Conservation (phyloP, 1,284 basidiomycete species). For the Cryptococcus sp. region DNA sequence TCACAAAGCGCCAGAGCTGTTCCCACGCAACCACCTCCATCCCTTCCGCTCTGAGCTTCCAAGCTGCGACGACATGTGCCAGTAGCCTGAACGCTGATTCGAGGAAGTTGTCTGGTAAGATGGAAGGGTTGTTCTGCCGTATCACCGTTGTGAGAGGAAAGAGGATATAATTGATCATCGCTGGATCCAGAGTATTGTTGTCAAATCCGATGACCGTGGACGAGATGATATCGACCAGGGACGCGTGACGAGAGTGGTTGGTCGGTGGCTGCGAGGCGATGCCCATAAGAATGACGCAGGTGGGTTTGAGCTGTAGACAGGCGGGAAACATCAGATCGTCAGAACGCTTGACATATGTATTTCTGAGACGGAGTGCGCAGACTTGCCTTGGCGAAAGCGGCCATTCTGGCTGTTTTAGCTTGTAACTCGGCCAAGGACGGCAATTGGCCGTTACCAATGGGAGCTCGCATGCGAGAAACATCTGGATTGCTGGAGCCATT, state of each 20-base stretch:
- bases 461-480: too few relatives aligned
- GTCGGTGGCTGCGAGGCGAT: slow-evolving; percentile 63
- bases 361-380: slow-evolving; percentile 7
- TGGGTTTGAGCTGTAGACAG: slow-evolving; percentile 65
- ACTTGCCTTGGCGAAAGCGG: slow-evolving; percentile 39
- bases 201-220: slow-evolving; percentile 58
- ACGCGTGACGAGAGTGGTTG: slow-evolving; percentile 58
- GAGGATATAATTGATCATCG: slow-evolving; percentile 79
- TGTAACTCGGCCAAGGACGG: not conserved
- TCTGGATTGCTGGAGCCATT: too few relatives aligned
- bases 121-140: slow-evolving; percentile 64
- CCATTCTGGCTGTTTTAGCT: slow-evolving; percentile 30
- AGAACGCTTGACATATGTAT: not conserved
- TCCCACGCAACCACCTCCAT: slow-evolving; percentile 65
- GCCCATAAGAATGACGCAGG: slow-evolving; percentile 75
- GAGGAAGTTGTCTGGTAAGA: slow-evolving; percentile 75
- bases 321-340: slow-evolving; percentile 7
- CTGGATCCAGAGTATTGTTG: slow-evolving; percentile 57
- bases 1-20: slow-evolving; percentile 78
- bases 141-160: slow-evolving; percentile 82
- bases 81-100: slow-evolving; percentile 72
- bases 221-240: slow-evolving; percentile 62
- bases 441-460: too few relatives aligned
- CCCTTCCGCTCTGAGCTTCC: slow-evolving; percentile 69
- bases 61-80: slow-evolving; percentile 66